Evolutionary conservation across 352 stramenopile genomes (phyloP).

Genomic region (Phytophthora vignae): DNA sequence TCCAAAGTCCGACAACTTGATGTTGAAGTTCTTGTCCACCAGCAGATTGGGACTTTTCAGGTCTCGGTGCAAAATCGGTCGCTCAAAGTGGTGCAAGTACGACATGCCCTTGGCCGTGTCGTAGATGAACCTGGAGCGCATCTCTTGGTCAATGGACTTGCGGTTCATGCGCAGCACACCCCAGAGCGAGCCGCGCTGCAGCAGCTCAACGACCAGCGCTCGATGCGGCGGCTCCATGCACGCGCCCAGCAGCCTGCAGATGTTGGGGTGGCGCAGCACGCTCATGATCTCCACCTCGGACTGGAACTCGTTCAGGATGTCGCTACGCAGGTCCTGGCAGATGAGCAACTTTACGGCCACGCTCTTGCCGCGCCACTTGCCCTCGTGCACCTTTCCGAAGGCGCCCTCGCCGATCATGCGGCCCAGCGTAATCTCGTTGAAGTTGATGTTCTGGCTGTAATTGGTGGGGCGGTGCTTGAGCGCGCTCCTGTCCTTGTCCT

Average conservation of each 20-base stretch:
- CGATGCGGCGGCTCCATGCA: constrained; percentile 94
- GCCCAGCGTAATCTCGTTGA: constrained; percentile 62
- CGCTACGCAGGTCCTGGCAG: constrained; percentile 66
- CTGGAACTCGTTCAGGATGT: constrained; percentile 75
- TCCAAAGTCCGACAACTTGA: constrained; percentile 90
- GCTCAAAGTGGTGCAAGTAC: constrained; percentile 87
- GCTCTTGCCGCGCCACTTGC: constrained; percentile 70
- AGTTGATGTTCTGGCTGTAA: constrained; percentile 71
- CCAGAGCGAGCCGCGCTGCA: constrained; percentile 92
- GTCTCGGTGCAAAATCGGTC: constrained; percentile 86
- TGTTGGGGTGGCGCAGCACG: constrained; percentile 94
- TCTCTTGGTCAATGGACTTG: constrained; percentile 61
- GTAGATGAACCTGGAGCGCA: constrained; percentile 72
- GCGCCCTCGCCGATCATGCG: constrained; percentile 74
- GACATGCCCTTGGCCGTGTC: constrained; percentile 86
- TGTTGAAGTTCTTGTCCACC: constrained; percentile 85
- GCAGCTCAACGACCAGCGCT: constrained; percentile 94
- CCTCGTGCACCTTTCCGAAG: constrained; percentile 76
- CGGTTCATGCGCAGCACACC: constrained; percentile 86
- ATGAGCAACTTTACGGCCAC: constrained; percentile 77
- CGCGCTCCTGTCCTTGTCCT: constrained; percentile 25
- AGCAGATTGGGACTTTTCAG: constrained; percentile 88
- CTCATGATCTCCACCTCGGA: constrained; percentile 83
- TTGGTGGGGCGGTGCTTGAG: constrained; percentile 26
- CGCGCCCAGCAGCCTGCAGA: constrained; percentile 95